Evolutionary conservation across 164 flowering plant genomes (phyloP), one percentile per base, ranked within the genome.

Genomic region (Saururus chinensis): DNA sequence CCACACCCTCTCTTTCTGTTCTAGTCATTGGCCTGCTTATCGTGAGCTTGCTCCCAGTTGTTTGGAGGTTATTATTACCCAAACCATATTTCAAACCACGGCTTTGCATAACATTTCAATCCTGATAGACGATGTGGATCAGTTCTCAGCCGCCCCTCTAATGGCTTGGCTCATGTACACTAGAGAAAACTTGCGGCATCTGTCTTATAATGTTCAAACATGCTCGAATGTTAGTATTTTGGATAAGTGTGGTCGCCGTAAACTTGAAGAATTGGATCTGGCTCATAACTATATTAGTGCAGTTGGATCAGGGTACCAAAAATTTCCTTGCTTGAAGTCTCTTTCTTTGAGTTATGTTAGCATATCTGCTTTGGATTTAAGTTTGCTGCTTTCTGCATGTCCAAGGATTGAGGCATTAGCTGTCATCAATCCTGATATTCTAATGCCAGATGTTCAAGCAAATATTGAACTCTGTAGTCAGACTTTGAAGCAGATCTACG

Each of bases 151-250:
- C 57, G 82, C 96, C 16, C 83, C 96, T 0, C 96, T 89, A 41
- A 86, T 86, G 59, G 96, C 98, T 41, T 92, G 98, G 98, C 90
- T 92, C 51, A 84, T 92, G 95, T 89, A 84, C 69, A 89, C 96
- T 0, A 75, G 90, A 63, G 93, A 86, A 52, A 83, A 82, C 20
- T 72, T 92, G 75, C 85, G 86, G 10, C 69, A 60, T 23, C 60
- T 92, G 37, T 62, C 70, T 21, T 87, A 84, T 66, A 87, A 89
- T 73, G 96, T 88, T 1, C 78, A 86, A 51, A 89, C 96, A 7
- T 73, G 71, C 17, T 88, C 96, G 5, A 79, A 59, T 65, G 74
- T 92, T 40, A 87, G 86, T 63, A 84, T 92, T 68, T 84, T 92
- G 60, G 98, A 92, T 21, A 86, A 74, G 66, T 86, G 93, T 74